Conservation (phyloP, 2,329 filamentous ascomycete genomes). For the Didymosphaeria variabile region DNA sequence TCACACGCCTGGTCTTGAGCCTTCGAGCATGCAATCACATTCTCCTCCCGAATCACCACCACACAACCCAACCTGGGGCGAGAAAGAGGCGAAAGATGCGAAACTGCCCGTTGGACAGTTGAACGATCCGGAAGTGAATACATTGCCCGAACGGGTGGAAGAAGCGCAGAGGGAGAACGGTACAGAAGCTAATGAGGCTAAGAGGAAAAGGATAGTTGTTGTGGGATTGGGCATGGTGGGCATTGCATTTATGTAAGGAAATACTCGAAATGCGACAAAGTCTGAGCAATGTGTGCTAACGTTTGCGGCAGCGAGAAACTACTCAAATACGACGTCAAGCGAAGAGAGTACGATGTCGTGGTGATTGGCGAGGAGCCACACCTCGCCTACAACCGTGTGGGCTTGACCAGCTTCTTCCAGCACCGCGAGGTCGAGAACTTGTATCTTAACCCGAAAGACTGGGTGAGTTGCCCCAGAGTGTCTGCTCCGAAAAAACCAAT, state of each 20-base stretch:
- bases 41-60: constrained; percentile 36
- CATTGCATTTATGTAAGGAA: constrained; percentile 86
- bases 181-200: constrained; percentile 41
- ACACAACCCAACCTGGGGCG: constrained; percentile 36
- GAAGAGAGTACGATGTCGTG: constrained; percentile 79
- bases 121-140: constrained; percentile 58
- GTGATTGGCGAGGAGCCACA: constrained; percentile 90
- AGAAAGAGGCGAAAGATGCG: constrained; percentile 30
- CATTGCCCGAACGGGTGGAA: constrained; percentile 55
- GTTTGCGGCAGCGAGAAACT: constrained; percentile 77
- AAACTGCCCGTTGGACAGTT: constrained; percentile 56
- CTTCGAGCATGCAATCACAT: constrained; percentile 42
- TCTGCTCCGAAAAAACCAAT: background rate
- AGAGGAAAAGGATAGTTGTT: constrained; percentile 76
- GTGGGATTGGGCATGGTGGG: constrained; percentile 94
- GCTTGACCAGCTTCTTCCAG: constrained; percentile 87
- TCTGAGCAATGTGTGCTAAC: background rate
- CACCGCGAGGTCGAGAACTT: constrained; percentile 85
- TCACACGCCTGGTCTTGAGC: constrained; percentile 45
- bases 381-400: constrained; percentile 90
- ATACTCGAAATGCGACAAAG: background rate
- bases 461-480: constrained; percentile 62
- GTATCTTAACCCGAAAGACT: constrained; percentile 86
- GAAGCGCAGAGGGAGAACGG: constrained; percentile 33
- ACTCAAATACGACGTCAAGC: constrained; percentile 80